Conservation (phyloP, 1,284 basidiomycete genomes). For the Trametes sp. region DNA sequence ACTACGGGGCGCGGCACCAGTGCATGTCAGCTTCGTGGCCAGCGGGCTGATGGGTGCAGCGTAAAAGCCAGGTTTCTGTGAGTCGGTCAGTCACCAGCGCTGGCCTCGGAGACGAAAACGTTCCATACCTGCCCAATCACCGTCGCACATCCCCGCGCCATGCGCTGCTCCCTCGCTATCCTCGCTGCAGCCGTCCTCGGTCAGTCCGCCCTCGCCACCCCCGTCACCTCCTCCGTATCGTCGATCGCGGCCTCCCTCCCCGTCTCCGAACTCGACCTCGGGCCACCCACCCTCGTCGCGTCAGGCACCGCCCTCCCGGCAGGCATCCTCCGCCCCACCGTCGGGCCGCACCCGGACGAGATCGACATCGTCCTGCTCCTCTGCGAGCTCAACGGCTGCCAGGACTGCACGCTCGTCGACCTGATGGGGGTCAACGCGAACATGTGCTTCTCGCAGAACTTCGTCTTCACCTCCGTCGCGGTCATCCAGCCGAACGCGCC, state of each 20-base stretch:
- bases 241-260: constrained; percentile 18
- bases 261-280: constrained; percentile 11
- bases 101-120: neutral
- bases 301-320: constrained; percentile 2
- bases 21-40: neutral
- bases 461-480: constrained; percentile 7
- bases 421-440: constrained; percentile 1
- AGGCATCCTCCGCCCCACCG: neutral
- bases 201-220: constrained; percentile 7
- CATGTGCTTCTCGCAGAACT: neutral
- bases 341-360: neutral
- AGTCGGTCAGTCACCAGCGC: neutral
- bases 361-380: constrained; percentile 10
- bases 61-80: neutral
- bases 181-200: constrained; percentile 6
- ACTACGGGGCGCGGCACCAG: neutral
- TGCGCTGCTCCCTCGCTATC: constrained; percentile 10
- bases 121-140: neutral
- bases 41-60: neutral
- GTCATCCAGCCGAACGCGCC: constrained; percentile 5
- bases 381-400: neutral
- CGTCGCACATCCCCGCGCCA: neutral
- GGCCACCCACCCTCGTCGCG: neutral
- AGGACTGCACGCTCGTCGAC: constrained; percentile 12
- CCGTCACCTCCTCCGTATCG: neutral